A percentile compares a stretch with the other conserved stretches of the same genome.
Conservation (phyloP, 805 yeast genomes). For the Clavispora carvajalis region DNA sequence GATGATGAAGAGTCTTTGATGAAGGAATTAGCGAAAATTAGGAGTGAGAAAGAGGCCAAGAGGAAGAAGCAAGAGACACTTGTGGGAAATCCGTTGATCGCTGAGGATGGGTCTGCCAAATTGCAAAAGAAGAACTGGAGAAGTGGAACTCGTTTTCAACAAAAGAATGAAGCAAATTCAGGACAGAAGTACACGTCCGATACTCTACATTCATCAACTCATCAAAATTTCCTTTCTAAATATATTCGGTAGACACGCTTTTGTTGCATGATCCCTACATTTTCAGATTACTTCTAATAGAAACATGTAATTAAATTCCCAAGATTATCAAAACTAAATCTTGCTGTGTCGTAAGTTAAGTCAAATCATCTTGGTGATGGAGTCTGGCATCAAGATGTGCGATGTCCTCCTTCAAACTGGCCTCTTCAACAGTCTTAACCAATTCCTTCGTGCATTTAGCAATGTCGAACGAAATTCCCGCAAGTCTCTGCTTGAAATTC, state of each 20-base stretch:
- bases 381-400: slow-evolving; percentile 71
- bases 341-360: slow-evolving; percentile 2
- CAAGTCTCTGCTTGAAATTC: slow-evolving; percentile 86
- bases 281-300: too few relatives aligned
- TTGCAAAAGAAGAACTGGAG: slow-evolving; percentile 27
- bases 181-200: slow-evolving; percentile 24
- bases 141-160: slow-evolving; percentile 19
- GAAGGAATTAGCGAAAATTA: slow-evolving; percentile 18
- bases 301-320: too few relatives aligned
- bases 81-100: background rate
- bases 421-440: slow-evolving; percentile 94
- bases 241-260: slow-evolving; percentile 26
- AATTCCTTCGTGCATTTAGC: slow-evolving; percentile 95
- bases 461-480: slow-evolving; percentile 93
- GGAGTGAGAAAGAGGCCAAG: slow-evolving; percentile 6
- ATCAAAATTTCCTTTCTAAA: slow-evolving; percentile 31
- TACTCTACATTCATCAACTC: slow-evolving; percentile 30
- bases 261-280: too few relatives aligned
- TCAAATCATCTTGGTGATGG: slow-evolving; percentile 27
- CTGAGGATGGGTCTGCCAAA: background rate
- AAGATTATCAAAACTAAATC: background rate
- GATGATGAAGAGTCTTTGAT: slow-evolving; percentile 16
- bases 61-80: slow-evolving; percentile 1
- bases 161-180: slow-evolving; percentile 4
- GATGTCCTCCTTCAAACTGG: slow-evolving; percentile 81